Base-by-base conservation (phyloP, 2,329 filamentous ascomycete species). In the Phialocephala subalpina region DNA sequence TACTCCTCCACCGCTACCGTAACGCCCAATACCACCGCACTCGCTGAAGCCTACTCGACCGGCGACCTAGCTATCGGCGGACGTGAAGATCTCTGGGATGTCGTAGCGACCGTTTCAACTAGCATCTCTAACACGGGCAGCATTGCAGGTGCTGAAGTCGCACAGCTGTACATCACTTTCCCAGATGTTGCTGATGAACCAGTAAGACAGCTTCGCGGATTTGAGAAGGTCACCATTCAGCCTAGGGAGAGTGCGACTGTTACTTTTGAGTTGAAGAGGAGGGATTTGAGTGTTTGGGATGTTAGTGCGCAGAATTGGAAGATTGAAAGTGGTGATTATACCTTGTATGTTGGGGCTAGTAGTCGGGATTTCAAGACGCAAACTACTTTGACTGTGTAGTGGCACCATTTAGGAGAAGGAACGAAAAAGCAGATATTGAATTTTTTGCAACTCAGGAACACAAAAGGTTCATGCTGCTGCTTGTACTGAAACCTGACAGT, bases 1-100 rank as follows among this genome's bases (percentile, higher is more conserved):
- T 92, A 84, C 1, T 94, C 96, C 74, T 78, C 86, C 62, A 92
- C 92, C 80, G 87, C 29, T 89, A 77, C 79, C 58, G 71, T 79
- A 25, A 79, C 77, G 2, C 60, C 52, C 2, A 55, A 74, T 0
- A 78, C 69, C 5, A 80, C 81, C 0, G 76, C 79, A 60, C 40
- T 64, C 67, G 29, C 53, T 8, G 49, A 16, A 40, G 42, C 33
- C 63, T 85, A 90, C 0, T 87, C 45, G 4, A 49, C 45, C 3
- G 45, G 45, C 3, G 45, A 20, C 45, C 52, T 29, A 6, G 52
- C 52, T n/a, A 35, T 55, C n/a, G 85, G 85, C 2, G 86, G 86
- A 1, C 83, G 85, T 65, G 80, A 84, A 0, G 81, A 82, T 5
- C 81, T 89, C 1, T 89, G 82, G 77, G 84, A 88, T 61, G 76